These are phyloP conservation scores for Cutaneotrichosporon cavernicola DNA, from an alignment of 1,284 basidiomycete genomes.

Conservation along the genomic window DNA sequence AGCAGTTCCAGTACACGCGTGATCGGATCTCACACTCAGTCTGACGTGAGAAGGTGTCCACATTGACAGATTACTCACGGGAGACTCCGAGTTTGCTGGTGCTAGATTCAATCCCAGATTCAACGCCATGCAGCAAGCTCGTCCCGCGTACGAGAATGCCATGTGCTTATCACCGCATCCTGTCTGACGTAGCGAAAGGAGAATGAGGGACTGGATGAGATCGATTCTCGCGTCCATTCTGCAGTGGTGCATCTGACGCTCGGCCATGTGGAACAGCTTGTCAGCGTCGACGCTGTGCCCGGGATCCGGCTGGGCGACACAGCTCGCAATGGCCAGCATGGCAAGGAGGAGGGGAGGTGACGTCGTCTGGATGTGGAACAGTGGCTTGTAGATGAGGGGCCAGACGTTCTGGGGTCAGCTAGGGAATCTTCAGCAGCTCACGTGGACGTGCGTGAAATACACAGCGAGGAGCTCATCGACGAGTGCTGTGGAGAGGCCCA, in stretches of 20 bases:
- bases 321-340: constrained; percentile 46
- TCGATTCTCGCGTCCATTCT: constrained; percentile 39
- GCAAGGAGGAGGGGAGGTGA: constrained; percentile 39
- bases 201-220: constrained; percentile 49
- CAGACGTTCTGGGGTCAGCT: constrained; percentile 42
- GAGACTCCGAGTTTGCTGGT: constrained; percentile 32
- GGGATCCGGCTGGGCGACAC: constrained; percentile 31
- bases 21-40: constrained; percentile 49
- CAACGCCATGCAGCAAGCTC: constrained; percentile 53
- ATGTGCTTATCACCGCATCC: constrained; percentile 53
- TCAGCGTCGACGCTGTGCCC: constrained; percentile 55
- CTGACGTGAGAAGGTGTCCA: constrained; percentile 8
- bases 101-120: constrained; percentile 53
- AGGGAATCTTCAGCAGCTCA: constrained; percentile 18
- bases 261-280: constrained; percentile 54
- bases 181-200: constrained; percentile 54
- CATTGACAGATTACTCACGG: constrained; percentile 24
- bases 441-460: constrained; percentile 48
- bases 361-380: constrained; percentile 40
- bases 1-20: constrained; percentile 54
- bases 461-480: constrained; percentile 41
- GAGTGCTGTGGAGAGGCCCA: constrained; percentile 28
- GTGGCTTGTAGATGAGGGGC: constrained; percentile 49
- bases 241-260: constrained; percentile 34
- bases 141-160: constrained; percentile 51